Evolutionary conservation across 768 basidiomycete species (phyloP), one percentile per base, ranked within the genome.

Genomic region (Lactifluus volemus): DNA sequence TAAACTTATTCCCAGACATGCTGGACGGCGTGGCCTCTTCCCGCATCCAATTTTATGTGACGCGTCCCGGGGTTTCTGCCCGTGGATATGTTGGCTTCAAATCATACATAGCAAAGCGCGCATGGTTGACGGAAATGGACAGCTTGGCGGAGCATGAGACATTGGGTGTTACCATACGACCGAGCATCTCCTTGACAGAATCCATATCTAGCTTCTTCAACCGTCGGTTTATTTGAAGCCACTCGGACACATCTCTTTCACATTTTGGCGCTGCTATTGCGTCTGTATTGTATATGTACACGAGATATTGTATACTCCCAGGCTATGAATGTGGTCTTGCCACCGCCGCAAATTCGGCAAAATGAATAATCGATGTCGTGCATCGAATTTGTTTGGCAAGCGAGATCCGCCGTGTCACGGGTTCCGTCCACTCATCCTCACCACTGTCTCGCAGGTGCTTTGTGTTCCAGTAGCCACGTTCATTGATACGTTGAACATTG

Each of bases 181-280:
- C 38, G 1, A 62, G 61, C 14, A 32, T 62, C 44, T 62, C 61
- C 0, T 3, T 62, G 39, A 30, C 61, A 36, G 61, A 62, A 47
- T 53, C 61, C 41, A 34, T 62, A 49, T 58, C 61, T 49, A 62
- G 61, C 19, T 62, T 62, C 25, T 62, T 62, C 51, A 62, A 58
- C 36, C 56, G 44, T 34, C 51, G 52, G 14, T 12, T 62, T 45
- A n/a, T 62, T 21, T 62, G 25, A 54, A 62, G 19, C 53, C 53
- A 47, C 19, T 21, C n/a, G 47, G n/a, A 25, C 9, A n/a, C 10
- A 48, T 42, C 32, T 25, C 25, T 25, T 53, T 49, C 49, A 38
- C 53, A 60, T 55, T 60, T 45, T n/a, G 50, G 34, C 30, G 34
- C 42, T 32, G 39, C 14, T 15, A 42, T 32, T 25, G 5, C 14